Evolutionary conservation across 2,329 filamentous ascomycete species (phyloP).

Genomic region (Botryotinia narcissicola): DNA sequence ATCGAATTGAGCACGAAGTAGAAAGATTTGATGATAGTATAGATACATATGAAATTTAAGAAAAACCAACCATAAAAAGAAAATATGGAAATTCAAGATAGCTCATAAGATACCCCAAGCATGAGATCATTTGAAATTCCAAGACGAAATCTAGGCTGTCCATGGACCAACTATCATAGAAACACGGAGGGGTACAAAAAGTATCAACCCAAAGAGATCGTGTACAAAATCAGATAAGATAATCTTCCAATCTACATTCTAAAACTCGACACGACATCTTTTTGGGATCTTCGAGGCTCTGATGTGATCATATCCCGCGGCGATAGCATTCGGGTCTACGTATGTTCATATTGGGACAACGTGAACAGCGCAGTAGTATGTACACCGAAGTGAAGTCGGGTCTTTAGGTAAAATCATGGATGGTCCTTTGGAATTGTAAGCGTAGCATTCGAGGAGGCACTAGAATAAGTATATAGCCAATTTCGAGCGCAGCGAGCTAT

Average conservation of each 20-base stretch:
- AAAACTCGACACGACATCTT: neutral
- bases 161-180: neutral
- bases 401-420: neutral
- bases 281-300: neutral
- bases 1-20: neutral
- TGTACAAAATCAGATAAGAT: neutral
- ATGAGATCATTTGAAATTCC: neutral
- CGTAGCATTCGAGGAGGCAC: neutral
- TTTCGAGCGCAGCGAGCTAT: neutral
- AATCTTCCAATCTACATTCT: too few species aligned
- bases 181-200: neutral
- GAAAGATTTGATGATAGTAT: neutral
- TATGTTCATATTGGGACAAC: neutral
- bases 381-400: neutral
- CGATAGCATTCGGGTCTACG: neutral
- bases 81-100: fast-evolving
- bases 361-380: neutral
- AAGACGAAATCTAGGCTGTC: neutral
- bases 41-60: fast-evolving
- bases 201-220: neutral
- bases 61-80: neutral
- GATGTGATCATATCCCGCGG: neutral
- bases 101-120: neutral
- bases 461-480: neutral
- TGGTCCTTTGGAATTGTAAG: neutral